phyloP scores from a whole-genome alignment of 495 filamentous ascomycete species.

The Massariosphaeria phaeospora region DNA sequence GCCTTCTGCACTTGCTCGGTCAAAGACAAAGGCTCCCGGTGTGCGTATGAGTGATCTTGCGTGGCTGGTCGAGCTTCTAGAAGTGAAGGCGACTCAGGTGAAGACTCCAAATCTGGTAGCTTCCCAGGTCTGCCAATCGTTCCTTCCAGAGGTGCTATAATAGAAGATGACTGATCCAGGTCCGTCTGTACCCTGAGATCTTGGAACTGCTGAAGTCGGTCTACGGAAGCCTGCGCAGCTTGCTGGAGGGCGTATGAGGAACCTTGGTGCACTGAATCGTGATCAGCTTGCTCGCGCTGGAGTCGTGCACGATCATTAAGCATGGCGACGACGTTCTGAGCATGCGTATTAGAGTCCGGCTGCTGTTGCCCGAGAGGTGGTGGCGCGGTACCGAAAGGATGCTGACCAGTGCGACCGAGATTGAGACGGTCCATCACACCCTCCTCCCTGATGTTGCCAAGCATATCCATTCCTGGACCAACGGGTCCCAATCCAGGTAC shows the following conservation, averaged over 20 bases:
- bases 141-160: slow-evolving; percentile 22
- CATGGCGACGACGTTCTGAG: slow-evolving; percentile 56
- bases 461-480: slow-evolving; percentile 49
- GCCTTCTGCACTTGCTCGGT: slow-evolving; percentile 88
- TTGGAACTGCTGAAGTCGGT: slow-evolving; percentile 62
- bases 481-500: slow-evolving; percentile 47
- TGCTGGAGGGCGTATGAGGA: slow-evolving; percentile 44
- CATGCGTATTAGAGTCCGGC: slow-evolving; percentile 48
- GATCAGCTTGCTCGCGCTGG: slow-evolving; percentile 60
- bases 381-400: slow-evolving; percentile 49
- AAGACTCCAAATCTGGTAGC: slow-evolving; percentile 8
- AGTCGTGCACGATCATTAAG: slow-evolving; percentile 57
- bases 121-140: slow-evolving; percentile 30
- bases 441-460: slow-evolving; percentile 51
- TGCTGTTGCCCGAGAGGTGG: slow-evolving; percentile 51
- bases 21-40: slow-evolving; percentile 53
- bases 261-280: slow-evolving; percentile 47
- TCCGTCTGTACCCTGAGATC: slow-evolving; percentile 53
- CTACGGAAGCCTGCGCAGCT: slow-evolving; percentile 47
- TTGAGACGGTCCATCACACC: slow-evolving; percentile 61
- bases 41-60: neutral
- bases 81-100: slow-evolving; percentile 26
- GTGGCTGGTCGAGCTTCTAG: slow-evolving; percentile 8
- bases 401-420: slow-evolving; percentile 50
- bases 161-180: slow-evolving; percentile 34